These are phyloP conservation scores for Alloteropsis semialata DNA, from an alignment of 176 grass and related monocot genomes.

Conservation along the genomic window DNA sequence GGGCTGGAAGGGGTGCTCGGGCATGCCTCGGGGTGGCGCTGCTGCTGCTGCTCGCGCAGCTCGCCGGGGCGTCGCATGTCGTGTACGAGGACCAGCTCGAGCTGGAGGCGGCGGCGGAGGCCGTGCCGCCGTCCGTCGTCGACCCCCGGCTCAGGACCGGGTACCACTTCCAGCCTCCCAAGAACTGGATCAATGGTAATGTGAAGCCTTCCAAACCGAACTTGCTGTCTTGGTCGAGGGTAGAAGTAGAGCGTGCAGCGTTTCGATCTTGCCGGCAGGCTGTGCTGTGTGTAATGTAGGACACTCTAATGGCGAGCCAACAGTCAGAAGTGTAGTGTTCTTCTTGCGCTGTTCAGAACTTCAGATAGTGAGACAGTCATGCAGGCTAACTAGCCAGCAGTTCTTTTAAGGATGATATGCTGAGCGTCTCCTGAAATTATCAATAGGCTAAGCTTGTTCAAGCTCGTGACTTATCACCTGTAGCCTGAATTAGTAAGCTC, in stretches of 20 bases:
- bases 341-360: not conserved
- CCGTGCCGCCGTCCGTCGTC: conserved; percentile 43
- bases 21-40: conserved; percentile 12
- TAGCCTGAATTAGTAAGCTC: not conserved
- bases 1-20: not conserved
- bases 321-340: not conserved
- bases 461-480: not conserved
- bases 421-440: conserved; percentile 1
- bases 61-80: conserved; percentile 46
- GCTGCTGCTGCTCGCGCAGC: conserved; percentile 20
- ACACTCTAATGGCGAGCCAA: not conserved
- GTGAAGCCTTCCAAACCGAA: not conserved
- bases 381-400: not conserved
- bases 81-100: conserved; percentile 17
- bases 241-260: not conserved
- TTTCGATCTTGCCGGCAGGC: not conserved
- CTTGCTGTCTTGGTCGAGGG: not conserved
- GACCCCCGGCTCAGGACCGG: conserved; percentile 28
- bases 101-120: not conserved
- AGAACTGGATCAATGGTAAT: conserved; percentile 82
- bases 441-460: not conserved
- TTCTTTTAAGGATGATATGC: not conserved
- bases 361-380: not conserved
- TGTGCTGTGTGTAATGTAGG: not conserved
- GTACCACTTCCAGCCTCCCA: conserved; percentile 68